Conservation (phyloP, 352 stramenopile species). For the Phytophthora sp. region DNA sequence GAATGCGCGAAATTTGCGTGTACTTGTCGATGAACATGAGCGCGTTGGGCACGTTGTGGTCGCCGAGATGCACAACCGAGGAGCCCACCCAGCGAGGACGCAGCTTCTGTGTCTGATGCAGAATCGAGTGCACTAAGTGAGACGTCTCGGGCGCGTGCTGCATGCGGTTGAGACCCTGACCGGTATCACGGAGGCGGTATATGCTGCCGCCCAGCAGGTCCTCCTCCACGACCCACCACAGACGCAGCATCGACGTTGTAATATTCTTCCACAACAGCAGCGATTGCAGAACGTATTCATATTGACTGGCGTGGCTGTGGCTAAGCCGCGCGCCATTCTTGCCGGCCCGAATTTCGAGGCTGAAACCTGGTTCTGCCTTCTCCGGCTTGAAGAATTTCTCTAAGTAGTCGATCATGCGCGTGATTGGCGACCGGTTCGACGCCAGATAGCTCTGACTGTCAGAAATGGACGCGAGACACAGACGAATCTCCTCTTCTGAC, state of each 20-base stretch:
- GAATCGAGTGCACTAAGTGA: conserved; percentile 55
- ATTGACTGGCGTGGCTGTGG: conserved; percentile 65
- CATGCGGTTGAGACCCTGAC: conserved; percentile 72
- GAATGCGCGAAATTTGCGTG: conserved; percentile 84
- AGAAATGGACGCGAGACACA: conserved; percentile 54
- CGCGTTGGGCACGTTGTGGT: conserved; percentile 96
- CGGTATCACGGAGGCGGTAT: conserved; percentile 70
- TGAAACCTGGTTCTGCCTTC: conserved; percentile 47
- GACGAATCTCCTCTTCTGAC: conserved; percentile 57
- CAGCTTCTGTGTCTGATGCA: conserved; percentile 55
- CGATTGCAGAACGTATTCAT: conserved; percentile 73
- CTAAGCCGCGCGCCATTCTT: conserved; percentile 66
- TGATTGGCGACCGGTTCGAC: conserved; percentile 64
- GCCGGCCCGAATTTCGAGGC: conserved; percentile 63
- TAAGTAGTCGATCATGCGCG: conserved; percentile 68
- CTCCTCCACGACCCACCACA: conserved; percentile 72
- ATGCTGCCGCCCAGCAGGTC: conserved; percentile 58
- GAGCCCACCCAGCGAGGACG: conserved; percentile 80
- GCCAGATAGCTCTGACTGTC: conserved; percentile 70
- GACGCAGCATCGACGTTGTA: conserved; percentile 59
- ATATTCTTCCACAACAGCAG: conserved; percentile 71
- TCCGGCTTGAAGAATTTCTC: conserved; percentile 63
- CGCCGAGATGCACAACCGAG: conserved; percentile 93
- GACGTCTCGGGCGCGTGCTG: conserved; percentile 67
- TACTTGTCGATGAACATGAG: conserved; percentile 98